Evolutionary conservation across 2,329 filamentous ascomycete genomes (phyloP).

Genomic region (Alternaria brassicicola): DNA sequence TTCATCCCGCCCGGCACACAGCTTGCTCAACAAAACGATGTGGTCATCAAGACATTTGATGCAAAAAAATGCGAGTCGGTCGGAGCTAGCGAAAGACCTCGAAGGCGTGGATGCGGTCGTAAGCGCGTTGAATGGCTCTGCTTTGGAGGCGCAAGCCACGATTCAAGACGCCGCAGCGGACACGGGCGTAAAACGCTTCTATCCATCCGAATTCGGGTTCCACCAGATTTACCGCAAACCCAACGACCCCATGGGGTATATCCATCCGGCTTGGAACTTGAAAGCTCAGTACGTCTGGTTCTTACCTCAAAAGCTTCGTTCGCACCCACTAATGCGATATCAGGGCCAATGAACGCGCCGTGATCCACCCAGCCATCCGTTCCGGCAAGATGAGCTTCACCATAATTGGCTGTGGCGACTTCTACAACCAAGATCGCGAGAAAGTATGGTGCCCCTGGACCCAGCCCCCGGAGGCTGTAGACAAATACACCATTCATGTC

Average conservation of each 20-base stretch:
- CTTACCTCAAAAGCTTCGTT: no score
- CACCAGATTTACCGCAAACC: constrained; percentile 31
- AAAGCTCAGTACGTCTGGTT: not conserved
- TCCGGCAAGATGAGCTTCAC: constrained; percentile 38
- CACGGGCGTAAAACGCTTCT: constrained; percentile 36
- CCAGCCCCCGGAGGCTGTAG: constrained; percentile 13
- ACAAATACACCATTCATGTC: constrained; percentile 29
- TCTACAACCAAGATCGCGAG: constrained; percentile 40
- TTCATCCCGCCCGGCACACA: not conserved
- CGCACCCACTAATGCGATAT: not conserved
- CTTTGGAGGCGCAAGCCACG: constrained; percentile 19
- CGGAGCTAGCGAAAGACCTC: constrained; percentile 16
- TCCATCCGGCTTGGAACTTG: constrained; percentile 20
- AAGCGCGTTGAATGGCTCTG: constrained; percentile 30
- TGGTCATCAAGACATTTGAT: not conserved
- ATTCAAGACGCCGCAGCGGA: constrained; percentile 34
- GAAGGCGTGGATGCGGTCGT: constrained; percentile 30
- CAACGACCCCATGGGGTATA: constrained; percentile 20
- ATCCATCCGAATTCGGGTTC: constrained; percentile 35
- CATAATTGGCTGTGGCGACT: constrained; percentile 41
- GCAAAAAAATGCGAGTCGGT: not conserved
- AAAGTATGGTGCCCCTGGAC: constrained; percentile 36
- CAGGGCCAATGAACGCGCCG: not conserved
- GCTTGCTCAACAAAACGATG: not conserved
- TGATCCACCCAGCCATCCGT: constrained; percentile 25